phyloP scores from a whole-genome alignment of 176 grass and related monocot species.

The Aegilops longissima region DNA sequence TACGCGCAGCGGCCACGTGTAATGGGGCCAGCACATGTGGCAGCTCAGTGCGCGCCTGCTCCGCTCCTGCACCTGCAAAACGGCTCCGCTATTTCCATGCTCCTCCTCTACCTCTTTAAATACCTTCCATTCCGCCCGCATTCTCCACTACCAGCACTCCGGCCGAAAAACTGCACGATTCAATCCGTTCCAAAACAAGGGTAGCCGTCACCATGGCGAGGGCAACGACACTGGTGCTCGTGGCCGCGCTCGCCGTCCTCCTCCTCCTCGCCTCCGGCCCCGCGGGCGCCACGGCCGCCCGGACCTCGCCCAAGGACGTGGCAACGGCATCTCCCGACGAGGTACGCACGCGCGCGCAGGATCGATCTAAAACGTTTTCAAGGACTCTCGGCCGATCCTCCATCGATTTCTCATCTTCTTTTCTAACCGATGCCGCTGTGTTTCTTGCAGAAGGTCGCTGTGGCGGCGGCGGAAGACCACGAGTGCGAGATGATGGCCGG shows the following conservation, averaged over 20 bases:
- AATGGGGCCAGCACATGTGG: neutral
- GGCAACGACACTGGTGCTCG: slow-evolving; percentile 18
- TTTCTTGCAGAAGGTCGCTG: neutral
- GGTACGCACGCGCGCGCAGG: neutral
- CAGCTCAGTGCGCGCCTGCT: neutral
- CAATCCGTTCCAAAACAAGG: neutral
- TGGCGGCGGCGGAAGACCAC: neutral
- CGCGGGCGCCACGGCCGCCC: neutral
- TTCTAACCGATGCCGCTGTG: neutral
- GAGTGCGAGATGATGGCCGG: slow-evolving; percentile 39
- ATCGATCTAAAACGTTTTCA: neutral
- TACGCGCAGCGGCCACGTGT: neutral
- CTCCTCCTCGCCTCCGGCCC: slow-evolving; percentile 12
- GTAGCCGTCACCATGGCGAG: neutral
- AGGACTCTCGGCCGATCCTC: neutral
- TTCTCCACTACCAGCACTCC: neutral
- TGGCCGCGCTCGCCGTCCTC: slow-evolving; percentile 38
- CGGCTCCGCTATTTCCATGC: neutral
- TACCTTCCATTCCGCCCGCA: neutral
- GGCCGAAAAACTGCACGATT: neutral
- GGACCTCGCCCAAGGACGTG: neutral
- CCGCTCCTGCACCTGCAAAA: neutral
- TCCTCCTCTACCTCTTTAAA: neutral
- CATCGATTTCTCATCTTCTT: neutral
- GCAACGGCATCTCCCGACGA: neutral